Evolutionary conservation across 2,329 filamentous ascomycete species (phyloP).

Genomic region (Drechmeria coniospora): DNA sequence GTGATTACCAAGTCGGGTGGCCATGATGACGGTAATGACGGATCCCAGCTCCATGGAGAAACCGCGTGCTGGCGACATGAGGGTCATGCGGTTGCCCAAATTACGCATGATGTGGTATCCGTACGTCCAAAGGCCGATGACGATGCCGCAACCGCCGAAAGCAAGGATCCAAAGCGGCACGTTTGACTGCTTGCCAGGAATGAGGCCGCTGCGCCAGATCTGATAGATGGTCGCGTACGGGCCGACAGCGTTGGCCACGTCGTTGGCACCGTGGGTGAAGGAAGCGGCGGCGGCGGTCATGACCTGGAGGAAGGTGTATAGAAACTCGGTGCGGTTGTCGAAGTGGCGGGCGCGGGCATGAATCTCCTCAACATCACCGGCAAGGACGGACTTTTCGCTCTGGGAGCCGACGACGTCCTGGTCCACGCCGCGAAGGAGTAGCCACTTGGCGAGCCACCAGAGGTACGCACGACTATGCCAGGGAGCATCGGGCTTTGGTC

Average conservation of each 20-base stretch:
- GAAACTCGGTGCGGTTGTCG: conserved; percentile 45
- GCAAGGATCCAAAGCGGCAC: conserved; percentile 47
- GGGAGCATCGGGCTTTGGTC: conserved; percentile 23
- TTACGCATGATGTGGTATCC: conserved; percentile 51
- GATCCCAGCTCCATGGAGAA: conserved; percentile 46
- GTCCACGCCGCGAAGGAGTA: conserved; percentile 31
- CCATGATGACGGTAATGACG: conserved; percentile 47
- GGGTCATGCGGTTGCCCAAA: conserved; percentile 45
- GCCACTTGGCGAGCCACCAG: conserved; percentile 29
- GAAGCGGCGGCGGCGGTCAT: conserved; percentile 47
- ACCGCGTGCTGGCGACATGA: conserved; percentile 45
- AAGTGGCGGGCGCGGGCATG: conserved; percentile 42
- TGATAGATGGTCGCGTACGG: conserved; percentile 48
- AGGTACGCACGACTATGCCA: conserved; percentile 27
- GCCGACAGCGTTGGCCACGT: conserved; percentile 47
- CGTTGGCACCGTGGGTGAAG: conserved; percentile 52
- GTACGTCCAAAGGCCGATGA: conserved; percentile 42
- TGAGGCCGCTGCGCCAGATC: conserved; percentile 36
- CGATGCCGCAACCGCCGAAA: conserved; percentile 35
- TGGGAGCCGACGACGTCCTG: conserved; percentile 23
- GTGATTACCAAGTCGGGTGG: conserved; percentile 36
- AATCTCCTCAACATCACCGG: conserved; percentile 36
- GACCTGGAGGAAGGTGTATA: conserved; percentile 44
- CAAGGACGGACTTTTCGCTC: conserved; percentile 24
- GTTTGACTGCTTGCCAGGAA: conserved; percentile 25